Evolutionary conservation across 768 basidiomycete species (phyloP).

Genomic region (Aureoboletus auriporus): DNA sequence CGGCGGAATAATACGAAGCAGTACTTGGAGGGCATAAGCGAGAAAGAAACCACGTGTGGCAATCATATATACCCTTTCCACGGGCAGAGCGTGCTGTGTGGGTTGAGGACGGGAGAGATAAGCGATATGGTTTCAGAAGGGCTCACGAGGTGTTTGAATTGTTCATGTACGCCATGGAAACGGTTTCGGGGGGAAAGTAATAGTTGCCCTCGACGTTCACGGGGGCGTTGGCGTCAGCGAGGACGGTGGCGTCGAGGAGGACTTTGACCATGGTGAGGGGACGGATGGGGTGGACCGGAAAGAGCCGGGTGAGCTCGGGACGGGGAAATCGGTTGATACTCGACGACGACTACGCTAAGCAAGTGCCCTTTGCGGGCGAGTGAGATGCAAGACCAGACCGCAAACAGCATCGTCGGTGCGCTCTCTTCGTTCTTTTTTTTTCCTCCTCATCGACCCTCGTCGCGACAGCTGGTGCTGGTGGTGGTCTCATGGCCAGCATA

Average conservation of each 20-base stretch:
- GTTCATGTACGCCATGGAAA: conserved; percentile 43
- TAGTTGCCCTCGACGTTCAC: conserved; percentile 63
- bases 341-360: conserved; percentile 6
- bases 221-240: conserved; percentile 58
- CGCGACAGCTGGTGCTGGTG: conserved; percentile 82
- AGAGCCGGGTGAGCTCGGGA: conserved; percentile 12
- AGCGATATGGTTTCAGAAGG: not conserved
- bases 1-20: conserved; percentile 64
- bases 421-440: not conserved
- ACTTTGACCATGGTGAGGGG: conserved; percentile 42
- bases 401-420: conserved; percentile 81
- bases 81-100: conserved; percentile 47
- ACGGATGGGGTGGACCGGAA: conserved; percentile 6
- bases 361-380: conserved; percentile 40
- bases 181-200: conserved; percentile 63
- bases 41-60: not conserved
- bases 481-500: conserved; percentile 87
- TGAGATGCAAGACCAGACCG: conserved; percentile 72
- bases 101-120: not conserved
- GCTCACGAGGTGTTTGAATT: conserved; percentile 53
- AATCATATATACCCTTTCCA: conserved; percentile 62
- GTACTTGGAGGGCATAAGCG: conserved; percentile 32
- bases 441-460: conserved; percentile 1
- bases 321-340: no score
- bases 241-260: conserved; percentile 41